Evolutionary conservation across 306 rosid species (phyloP).

Genomic region (Pterocarpus santalinus): DNA sequence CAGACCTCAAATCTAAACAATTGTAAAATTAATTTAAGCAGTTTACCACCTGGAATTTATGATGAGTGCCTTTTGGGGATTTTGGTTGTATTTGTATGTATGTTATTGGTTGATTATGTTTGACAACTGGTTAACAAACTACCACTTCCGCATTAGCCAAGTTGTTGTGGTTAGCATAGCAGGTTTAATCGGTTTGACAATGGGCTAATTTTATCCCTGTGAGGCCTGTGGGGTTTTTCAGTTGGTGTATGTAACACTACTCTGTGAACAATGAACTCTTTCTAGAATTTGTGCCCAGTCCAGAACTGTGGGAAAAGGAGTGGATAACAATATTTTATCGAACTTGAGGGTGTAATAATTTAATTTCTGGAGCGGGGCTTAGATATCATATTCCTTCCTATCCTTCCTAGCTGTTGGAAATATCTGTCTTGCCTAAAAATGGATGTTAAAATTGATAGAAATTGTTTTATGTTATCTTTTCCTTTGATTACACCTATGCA

Average conservation of each 20-base stretch:
- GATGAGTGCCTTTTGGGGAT: background rate
- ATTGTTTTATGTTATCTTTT: background rate
- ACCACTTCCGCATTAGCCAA: background rate
- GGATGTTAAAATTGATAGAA: background rate
- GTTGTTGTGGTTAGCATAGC: background rate
- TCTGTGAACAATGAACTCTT: background rate
- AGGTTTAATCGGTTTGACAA: background rate
- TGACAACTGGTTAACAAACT: background rate
- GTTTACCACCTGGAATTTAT: background rate
- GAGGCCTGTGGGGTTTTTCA: background rate
- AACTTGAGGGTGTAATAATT: background rate
- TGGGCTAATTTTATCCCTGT: background rate
- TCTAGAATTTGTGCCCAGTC: constrained; percentile 20
- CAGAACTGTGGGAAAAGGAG: background rate
- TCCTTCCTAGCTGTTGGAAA: background rate
- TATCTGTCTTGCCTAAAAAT: background rate
- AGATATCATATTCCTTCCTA: background rate
- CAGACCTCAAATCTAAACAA: background rate
- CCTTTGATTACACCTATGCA: background rate
- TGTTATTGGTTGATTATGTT: background rate
- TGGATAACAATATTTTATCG: background rate
- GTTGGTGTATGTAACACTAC: background rate
- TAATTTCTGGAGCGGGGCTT: background rate
- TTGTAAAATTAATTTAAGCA: background rate
- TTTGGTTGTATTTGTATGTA: background rate